Percentiles rank a stretch among this genome's conserved stretches.
phyloP scores from a whole-genome alignment of 73 alveolate species.

The Tetrahymena malaccensis region DNA sequence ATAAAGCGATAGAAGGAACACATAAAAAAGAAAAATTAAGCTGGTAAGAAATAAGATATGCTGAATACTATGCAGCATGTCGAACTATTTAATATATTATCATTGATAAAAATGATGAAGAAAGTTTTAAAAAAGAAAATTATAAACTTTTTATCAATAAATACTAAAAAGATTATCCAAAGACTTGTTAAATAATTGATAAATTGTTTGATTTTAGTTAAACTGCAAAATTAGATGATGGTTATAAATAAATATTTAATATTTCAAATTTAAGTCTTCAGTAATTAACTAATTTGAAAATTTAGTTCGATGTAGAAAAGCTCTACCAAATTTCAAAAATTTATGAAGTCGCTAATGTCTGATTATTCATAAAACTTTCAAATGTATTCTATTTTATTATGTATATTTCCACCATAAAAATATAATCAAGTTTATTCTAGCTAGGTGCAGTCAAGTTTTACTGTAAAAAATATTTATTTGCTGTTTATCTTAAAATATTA shows the following conservation, averaged over 20 bases:
- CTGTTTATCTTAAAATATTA: too few species aligned
- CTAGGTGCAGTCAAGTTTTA: too few species aligned
- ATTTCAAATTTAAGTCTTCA: neutral
- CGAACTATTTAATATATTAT: neutral
- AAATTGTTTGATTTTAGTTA: neutral
- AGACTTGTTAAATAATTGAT: neutral
- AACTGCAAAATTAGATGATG: neutral
- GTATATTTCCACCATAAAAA: too few species aligned
- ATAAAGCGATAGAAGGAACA: neutral
- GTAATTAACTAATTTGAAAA: neutral
- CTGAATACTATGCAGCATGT: neutral
- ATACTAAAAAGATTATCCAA: neutral
- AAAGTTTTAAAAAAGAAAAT: neutral
- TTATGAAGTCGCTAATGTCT: neutral
- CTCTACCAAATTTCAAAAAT: neutral
- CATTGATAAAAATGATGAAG: neutral
- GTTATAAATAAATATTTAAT: neutral
- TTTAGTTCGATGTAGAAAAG: neutral
- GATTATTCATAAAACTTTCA: neutral
- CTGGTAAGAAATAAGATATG: neutral
- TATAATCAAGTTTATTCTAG: too few species aligned
- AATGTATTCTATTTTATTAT: too few species aligned
- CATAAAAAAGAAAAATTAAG: neutral
- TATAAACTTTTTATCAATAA: neutral
- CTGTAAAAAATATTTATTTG: too few species aligned